phyloP scores from a whole-genome alignment of 2,329 filamentous ascomycete species.

The Emmonsia crescens region DNA sequence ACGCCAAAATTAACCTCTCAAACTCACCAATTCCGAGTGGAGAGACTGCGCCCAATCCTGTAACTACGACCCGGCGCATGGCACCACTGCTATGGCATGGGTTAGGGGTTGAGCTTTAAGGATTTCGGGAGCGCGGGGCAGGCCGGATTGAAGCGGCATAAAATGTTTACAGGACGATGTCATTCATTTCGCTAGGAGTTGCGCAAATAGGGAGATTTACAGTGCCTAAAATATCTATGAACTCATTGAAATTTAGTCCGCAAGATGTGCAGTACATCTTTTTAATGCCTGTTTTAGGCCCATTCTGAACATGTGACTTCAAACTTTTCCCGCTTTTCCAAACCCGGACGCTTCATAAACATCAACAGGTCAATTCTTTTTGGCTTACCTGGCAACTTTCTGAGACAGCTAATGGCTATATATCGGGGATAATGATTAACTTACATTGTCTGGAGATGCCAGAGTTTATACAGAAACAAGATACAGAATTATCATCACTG shows the following conservation, averaged over 20 bases:
- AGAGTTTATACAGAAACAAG: no score
- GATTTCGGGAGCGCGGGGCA: neutral
- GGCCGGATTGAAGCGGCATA: neutral
- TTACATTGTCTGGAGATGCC: no score
- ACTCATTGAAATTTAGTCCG: neutral
- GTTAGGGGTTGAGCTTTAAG: neutral
- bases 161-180: neutral
- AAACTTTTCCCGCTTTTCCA: no score
- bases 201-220: neutral
- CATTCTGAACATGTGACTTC: neutral
- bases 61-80: slow-evolving; percentile 64
- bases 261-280: neutral
- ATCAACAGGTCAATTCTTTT: no score
- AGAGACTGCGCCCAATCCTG: slow-evolving; percentile 69
- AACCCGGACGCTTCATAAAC: no score
- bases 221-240: neutral
- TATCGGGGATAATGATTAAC: no score
- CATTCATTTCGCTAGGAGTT: neutral
- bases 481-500: no score
- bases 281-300: no score
- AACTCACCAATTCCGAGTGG: slow-evolving; percentile 64
- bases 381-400: no score
- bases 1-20: neutral
- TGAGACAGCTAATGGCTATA: no score
- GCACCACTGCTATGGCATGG: slow-evolving; percentile 14